phyloP scores from a whole-genome alignment of 257 asterid species.

The Galeopsis tetrahit region DNA sequence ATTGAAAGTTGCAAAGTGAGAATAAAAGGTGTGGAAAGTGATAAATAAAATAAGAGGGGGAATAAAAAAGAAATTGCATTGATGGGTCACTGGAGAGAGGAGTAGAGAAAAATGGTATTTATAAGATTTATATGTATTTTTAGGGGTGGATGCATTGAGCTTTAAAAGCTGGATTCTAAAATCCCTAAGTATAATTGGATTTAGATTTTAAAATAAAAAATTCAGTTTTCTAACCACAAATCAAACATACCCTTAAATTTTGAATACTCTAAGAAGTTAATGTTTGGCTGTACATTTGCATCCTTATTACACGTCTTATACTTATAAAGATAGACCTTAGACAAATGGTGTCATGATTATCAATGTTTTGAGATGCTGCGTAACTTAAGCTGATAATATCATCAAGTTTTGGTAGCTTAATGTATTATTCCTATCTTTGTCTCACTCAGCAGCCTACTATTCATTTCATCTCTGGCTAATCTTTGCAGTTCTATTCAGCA shows the following conservation, averaged over 20 bases:
- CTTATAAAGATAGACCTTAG: neutral
- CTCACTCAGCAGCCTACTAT: slow-evolving; percentile 5
- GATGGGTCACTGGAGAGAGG: too few species aligned
- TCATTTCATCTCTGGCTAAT: slow-evolving; percentile 32
- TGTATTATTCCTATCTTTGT: slow-evolving; percentile 14
- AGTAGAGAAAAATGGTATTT: too few species aligned
- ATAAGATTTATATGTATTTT: too few species aligned
- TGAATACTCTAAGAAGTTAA: neutral
- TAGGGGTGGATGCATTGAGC: too few species aligned
- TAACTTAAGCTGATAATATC: neutral
- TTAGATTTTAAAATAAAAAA: too few species aligned
- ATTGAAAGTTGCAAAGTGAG: too few species aligned
- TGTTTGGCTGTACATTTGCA: slow-evolving; percentile 3
- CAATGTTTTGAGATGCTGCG: slow-evolving; percentile 15
- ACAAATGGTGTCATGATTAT: neutral
- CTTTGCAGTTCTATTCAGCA: slow-evolving; percentile 95
- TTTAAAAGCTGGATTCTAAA: too few species aligned
- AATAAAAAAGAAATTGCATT: too few species aligned
- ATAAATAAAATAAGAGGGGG: too few species aligned
- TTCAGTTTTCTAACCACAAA: too few species aligned
- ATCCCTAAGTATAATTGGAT: too few species aligned
- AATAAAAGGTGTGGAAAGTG: too few species aligned
- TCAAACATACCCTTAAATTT: neutral
- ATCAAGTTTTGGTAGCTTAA: slow-evolving; percentile 8
- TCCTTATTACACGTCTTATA: neutral